These are phyloP conservation scores for Didymella pinodella DNA, from an alignment of 2,329 filamentous ascomycete species.

Conservation along the genomic window DNA sequence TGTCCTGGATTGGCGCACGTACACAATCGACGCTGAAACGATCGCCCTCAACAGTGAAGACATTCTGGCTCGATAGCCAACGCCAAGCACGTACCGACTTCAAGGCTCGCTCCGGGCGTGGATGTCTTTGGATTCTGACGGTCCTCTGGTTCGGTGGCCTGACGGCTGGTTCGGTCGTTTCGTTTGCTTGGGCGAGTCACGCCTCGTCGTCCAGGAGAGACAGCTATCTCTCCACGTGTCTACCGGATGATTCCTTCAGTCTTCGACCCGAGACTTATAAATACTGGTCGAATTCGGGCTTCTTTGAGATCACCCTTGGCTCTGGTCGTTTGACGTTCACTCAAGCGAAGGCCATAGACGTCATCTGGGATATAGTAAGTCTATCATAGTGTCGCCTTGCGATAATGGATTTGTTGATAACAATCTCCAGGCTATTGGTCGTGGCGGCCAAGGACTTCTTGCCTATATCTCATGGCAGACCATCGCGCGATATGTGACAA, in stretches of 20 bases:
- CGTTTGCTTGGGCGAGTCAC: not conserved
- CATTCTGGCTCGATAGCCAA: conserved; percentile 7
- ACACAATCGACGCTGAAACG: conserved; percentile 6
- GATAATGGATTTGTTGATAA: not conserved
- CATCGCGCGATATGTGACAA: conserved; percentile 27
- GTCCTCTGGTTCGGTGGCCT: conserved; percentile 3
- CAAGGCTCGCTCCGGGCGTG: conserved; percentile 1
- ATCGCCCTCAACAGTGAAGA: conserved; percentile 5
- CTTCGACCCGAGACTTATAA: conserved; percentile 14
- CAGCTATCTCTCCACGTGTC: conserved; percentile 3
- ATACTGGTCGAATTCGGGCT: conserved; percentile 26
- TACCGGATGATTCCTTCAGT: conserved; percentile 22
- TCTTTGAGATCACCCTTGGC: conserved; percentile 33
- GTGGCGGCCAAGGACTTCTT: conserved; percentile 30
- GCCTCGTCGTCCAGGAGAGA: not conserved
- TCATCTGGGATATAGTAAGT: conserved; percentile 35
- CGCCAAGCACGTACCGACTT: conserved; percentile 9
- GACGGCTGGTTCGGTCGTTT: not conserved
- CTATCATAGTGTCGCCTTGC: too few species aligned
- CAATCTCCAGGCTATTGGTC: conserved; percentile 21
- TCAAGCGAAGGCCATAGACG: conserved; percentile 32
- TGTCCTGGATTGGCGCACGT: conserved; percentile 4
- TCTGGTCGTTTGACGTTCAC: conserved; percentile 25
- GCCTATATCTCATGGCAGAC: conserved; percentile 26
- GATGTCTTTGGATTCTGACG: conserved; percentile 3